Percentiles rank a stretch among this genome's conserved stretches.
These are phyloP conservation scores for Kitagawia praeruptora DNA, from an alignment of 129 eudicot genomes.

Conservation along the genomic window DNA sequence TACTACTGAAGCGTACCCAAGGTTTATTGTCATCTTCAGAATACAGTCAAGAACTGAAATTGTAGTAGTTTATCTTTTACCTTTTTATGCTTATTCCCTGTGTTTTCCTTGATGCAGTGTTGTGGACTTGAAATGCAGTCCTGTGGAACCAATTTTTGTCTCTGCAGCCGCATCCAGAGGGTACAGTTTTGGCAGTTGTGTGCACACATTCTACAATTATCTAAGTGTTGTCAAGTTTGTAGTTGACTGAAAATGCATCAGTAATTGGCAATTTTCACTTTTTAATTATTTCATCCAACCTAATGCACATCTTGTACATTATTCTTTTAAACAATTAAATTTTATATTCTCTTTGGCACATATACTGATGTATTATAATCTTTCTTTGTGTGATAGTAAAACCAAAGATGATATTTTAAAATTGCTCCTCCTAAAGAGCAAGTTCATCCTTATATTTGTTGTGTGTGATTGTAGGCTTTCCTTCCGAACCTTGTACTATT, in stretches of 20 bases:
- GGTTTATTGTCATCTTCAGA: constrained; percentile 27
- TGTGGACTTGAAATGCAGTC: constrained; percentile 90
- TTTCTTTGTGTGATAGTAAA: background rate
- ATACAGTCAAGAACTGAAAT: background rate
- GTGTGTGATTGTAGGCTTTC: background rate
- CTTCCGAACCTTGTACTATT: background rate
- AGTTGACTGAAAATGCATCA: background rate
- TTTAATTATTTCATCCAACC: background rate
- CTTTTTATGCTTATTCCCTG: constrained; percentile 14
- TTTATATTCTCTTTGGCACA: background rate
- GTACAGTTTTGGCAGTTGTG: constrained; percentile 24
- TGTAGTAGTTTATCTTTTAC: background rate
- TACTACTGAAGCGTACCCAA: constrained; percentile 63
- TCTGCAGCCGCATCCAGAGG: constrained; percentile 95
- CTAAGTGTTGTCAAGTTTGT: background rate
- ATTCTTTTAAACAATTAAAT: background rate
- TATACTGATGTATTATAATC: background rate
- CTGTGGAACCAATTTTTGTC: constrained; percentile 93
- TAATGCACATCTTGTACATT: background rate
- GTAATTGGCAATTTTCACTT: background rate
- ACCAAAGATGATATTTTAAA: background rate
- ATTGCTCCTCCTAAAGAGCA: background rate
- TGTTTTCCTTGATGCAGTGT: constrained; percentile 46
- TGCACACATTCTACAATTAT: background rate
- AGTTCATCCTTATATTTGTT: background rate